Base-by-base conservation (phyloP, 2,329 filamentous ascomycete species). In the Venturia effusa region DNA sequence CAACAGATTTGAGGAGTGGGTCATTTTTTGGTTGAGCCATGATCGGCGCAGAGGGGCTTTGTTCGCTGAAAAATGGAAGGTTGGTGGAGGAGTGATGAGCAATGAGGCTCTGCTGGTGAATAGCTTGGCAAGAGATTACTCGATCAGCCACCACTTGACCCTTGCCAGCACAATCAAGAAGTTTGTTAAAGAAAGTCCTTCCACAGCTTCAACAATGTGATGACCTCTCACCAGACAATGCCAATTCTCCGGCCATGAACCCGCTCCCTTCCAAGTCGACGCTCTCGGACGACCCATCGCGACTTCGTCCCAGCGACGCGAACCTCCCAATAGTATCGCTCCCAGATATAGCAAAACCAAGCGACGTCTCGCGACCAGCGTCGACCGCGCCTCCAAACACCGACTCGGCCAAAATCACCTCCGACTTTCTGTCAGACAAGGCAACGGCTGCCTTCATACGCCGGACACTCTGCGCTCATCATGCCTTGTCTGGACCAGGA, bases 361-460 rank as follows among this genome's bases (percentile, higher is more conserved):
- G 39, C 24, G 57, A 60, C 1, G 41, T 60, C 39, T 60, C 34
- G 19, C 57, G 30, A 22, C 57, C 57, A 60, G 22, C n/a, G 13
- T 60, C 57, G 24, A 60, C 57, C 15, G 57, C 15, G n/a, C 59
- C 37, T 19, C 1, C 59, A n/a, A 45, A 55, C 22, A 39, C 27
- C 27, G 61, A 63, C 3, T 8, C 48, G 59, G 15, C 32, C 40
- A 63, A 63, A 59, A 24, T 30, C 17, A 41, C 15, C 19, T 34
- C 27, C 32, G 61, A 63, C 4, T 34, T 63, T 15, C 45, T 63
- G 8, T 63, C 61, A 19, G 89, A 96, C 72, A 88, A 85, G 71
- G 87, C 89, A n/a, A 96, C 92, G 0, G 78, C 85, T 32, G 83
- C 87, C 66, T 84, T 97, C 68, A 90, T 97, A 75, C 89, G 92